Percentiles rank a stretch among this genome's conserved stretches.
Evolutionary conservation across 371 early-diverging fungal species (phyloP).

Genomic region (Mucor irregularis): DNA sequence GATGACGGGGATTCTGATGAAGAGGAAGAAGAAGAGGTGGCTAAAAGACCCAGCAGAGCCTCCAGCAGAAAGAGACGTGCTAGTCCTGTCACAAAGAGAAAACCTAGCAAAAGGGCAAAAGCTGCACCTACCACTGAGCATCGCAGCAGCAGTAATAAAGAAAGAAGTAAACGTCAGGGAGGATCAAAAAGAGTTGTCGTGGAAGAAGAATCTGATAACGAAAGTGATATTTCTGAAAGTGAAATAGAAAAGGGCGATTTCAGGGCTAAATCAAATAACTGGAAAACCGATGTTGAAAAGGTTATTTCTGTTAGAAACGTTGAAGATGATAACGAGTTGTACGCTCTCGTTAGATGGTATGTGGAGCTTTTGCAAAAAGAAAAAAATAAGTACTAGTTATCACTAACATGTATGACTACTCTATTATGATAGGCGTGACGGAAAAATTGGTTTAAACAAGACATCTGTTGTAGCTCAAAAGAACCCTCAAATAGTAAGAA

Average conservation of each 20-base stretch:
- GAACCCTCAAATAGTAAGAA: slow-evolving; percentile 9
- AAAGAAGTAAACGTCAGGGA: too few relatives aligned
- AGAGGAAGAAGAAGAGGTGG: background rate
- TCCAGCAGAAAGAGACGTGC: background rate
- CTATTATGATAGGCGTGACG: slow-evolving; percentile 10
- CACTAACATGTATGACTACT: background rate
- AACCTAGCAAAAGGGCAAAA: background rate
- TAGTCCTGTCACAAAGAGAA: background rate
- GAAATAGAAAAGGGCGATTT: background rate
- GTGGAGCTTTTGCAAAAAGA: too few relatives aligned
- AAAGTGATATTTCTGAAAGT: slow-evolving; percentile 6
- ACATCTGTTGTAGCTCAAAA: slow-evolving; percentile 4
- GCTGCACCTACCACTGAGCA: background rate
- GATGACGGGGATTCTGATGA: background rate
- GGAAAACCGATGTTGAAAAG: background rate
- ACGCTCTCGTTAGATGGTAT: slow-evolving; percentile 9
- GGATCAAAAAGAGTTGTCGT: background rate
- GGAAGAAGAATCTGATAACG: background rate
- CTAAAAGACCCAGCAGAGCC: background rate
- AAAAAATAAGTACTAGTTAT: too few relatives aligned
- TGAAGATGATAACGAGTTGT: background rate
- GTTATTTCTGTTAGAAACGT: background rate
- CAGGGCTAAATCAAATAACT: background rate
- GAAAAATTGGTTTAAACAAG: slow-evolving; percentile 6
- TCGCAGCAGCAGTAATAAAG: background rate